These are phyloP conservation scores for Ophiognomonia clavigignenti-juglandacearum DNA, from an alignment of 2,329 filamentous ascomycete species.

Conservation along the genomic window DNA sequence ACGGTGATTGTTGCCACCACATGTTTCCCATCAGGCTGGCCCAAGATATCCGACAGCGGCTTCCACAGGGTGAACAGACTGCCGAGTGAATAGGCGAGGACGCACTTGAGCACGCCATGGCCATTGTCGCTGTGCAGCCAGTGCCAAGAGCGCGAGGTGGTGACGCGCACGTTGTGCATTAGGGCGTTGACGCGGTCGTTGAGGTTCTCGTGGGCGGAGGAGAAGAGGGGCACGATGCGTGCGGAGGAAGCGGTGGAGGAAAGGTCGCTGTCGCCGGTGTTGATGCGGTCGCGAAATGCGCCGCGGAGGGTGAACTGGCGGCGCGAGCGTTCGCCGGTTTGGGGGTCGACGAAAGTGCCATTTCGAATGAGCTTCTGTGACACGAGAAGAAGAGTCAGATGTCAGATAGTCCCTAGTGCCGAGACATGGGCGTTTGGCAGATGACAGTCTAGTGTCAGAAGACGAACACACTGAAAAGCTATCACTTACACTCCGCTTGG, in stretches of 20 bases:
- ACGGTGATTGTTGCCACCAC: constrained; percentile 91
- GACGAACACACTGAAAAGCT: neutral
- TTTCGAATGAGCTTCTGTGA: constrained; percentile 65
- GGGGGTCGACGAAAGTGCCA: constrained; percentile 81
- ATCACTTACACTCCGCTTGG: constrained; percentile 39
- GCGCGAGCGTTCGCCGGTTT: constrained; percentile 78
- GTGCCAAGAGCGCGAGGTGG: constrained; percentile 38
- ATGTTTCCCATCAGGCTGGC: constrained; percentile 85
- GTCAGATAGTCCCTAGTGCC: neutral
- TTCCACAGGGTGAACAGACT: constrained; percentile 82
- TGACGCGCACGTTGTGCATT: constrained; percentile 32
- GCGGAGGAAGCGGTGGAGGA: constrained; percentile 28
- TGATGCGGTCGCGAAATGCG: constrained; percentile 31
- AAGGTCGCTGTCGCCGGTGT: constrained; percentile 18
- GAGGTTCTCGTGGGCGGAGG: constrained; percentile 27
- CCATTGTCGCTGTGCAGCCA: constrained; percentile 71
- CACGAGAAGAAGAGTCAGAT: neutral
- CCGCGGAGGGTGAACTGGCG: constrained; percentile 72
- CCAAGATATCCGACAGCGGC: constrained; percentile 66
- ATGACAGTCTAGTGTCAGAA: neutral
- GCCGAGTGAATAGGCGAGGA: constrained; percentile 80
- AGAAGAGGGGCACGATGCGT: constrained; percentile 29
- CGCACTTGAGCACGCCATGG: constrained; percentile 82
- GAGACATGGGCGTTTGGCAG: neutral
- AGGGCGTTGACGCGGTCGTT: constrained; percentile 30